These are phyloP conservation scores for Fusarium odoratissimum DNA, from an alignment of 2,329 filamentous ascomycete species.

Conservation along the genomic window DNA sequence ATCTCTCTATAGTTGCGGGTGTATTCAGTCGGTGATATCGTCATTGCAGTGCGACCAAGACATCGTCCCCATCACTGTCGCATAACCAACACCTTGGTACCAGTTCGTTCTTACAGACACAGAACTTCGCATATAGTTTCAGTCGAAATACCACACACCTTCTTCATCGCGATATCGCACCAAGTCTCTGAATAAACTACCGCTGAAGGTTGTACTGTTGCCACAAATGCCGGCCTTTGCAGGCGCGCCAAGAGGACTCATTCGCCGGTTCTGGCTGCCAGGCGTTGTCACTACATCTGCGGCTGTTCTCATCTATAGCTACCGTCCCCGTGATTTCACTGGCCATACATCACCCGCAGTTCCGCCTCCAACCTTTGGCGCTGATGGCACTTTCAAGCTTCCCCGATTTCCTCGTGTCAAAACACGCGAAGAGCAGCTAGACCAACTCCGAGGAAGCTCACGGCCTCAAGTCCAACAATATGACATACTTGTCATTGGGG, in stretches of 20 bases:
- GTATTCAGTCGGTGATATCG: neutral
- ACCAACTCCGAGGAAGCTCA: conserved; percentile 62
- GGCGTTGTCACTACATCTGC: conserved; percentile 57
- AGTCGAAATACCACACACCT: neutral
- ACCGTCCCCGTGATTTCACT: conserved; percentile 78
- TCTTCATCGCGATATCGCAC: neutral
- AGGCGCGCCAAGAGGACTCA: conserved; percentile 35
- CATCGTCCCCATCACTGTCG: neutral
- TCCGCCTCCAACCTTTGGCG: conserved; percentile 75
- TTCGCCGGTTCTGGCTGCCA: conserved; percentile 59
- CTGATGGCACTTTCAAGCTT: conserved; percentile 74
- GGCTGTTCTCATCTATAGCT: conserved; percentile 62
- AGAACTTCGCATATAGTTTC: neutral
- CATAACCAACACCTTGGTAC: neutral
- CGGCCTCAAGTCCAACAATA: conserved; percentile 62
- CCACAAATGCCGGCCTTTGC: conserved; percentile 35
- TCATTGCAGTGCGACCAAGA: neutral
- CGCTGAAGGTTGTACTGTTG: neutral
- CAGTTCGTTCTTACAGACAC: neutral
- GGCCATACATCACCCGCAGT: conserved; percentile 75
- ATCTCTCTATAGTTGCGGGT: neutral
- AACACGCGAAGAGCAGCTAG: conserved; percentile 72
- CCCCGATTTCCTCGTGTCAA: conserved; percentile 74
- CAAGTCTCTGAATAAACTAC: neutral
- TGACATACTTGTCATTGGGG: conserved; percentile 77